A percentile compares a stretch with the other conserved stretches of the same genome.
Evolutionary conservation across 805 yeast genomes (phyloP).

Genomic region (Cyberlindnera nakhonratchasimensis): DNA sequence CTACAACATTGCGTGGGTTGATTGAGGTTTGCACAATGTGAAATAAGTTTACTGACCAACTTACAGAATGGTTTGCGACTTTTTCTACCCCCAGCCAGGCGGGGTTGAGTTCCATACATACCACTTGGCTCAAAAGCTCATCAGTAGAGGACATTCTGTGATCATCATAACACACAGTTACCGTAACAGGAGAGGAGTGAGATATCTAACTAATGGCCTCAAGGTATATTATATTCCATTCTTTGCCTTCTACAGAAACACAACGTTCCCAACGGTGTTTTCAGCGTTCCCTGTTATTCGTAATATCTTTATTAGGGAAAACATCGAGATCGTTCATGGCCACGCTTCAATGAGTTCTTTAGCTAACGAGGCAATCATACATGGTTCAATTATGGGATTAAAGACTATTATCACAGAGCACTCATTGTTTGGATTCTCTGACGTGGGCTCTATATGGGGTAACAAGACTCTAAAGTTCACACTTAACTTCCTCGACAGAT

Average conservation of each 20-base stretch:
- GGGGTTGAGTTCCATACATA: conserved; percentile 96
- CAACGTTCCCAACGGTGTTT: conserved; percentile 87
- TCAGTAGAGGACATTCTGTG: conserved; percentile 80
- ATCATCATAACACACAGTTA: conserved; percentile 87
- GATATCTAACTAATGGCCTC: conserved; percentile 83
- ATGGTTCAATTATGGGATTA: conserved; percentile 89
- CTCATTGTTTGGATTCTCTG: conserved; percentile 91
- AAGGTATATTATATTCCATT: conserved; percentile 91
- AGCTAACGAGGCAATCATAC: conserved; percentile 89
- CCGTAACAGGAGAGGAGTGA: conserved; percentile 74
- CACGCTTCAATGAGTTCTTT: conserved; percentile 87
- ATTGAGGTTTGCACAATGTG: too few relatives aligned
- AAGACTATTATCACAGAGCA: conserved; percentile 94
- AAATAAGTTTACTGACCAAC: too few relatives aligned
- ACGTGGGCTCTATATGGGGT: conserved; percentile 76
- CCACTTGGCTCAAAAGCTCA: conserved; percentile 81
- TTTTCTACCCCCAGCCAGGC: conserved; percentile 97
- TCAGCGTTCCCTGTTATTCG: conserved; percentile 82
- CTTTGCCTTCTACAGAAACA: conserved; percentile 72
- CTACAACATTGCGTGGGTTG: conserved; percentile 29
- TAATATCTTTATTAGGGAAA: conserved; percentile 80
- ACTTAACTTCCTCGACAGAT: conserved; percentile 81
- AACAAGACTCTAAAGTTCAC: conserved; percentile 85
- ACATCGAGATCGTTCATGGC: conserved; percentile 87
- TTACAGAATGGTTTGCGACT: conserved; percentile 82